Evolutionary conservation across 106 monocot species (phyloP), one percentile per base, ranked within the genome.

Genomic region (Alisma plantagoaquatica): DNA sequence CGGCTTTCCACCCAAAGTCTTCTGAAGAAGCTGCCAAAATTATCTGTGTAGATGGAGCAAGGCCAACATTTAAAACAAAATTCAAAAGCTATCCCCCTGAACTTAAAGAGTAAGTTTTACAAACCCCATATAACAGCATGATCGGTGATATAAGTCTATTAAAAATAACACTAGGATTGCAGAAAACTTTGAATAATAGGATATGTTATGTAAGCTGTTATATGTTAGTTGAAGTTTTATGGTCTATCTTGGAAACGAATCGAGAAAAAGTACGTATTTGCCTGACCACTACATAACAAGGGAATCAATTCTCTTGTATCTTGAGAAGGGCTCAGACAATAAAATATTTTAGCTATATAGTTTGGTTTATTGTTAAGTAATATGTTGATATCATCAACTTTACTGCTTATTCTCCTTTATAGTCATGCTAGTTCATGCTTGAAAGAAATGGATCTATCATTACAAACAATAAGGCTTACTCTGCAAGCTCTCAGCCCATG

Each of bases 11-110:
- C 51, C 78, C 78, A 33, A 89, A 71, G 45, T 0, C 71, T 33
- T 65, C 81, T 22, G 64, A 78, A 66, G 84, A 84, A 14, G 75
- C 71, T 62, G 60, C 71, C 11, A 81, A 77, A 41, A 54, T 81
- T 73, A 78, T 96, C 47, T 89, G 81, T 61, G 60, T 89, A 41
- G 73, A 89, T 63, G 84, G 96, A 59, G 28, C 67, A 57, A 75
- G 96, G 42, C 88, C 96, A 52, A 61, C 63, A 49, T 64, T 96
- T 15, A 96, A 76, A 70, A 74, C 68, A 35, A 84, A 76, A 73
- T 59, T 70, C 43, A 96, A 80, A 70, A 66, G 63, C 55, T 75
- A 62, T 68, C 66, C 70, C 53, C 29, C 58, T 32, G 83, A 83
- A 19, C 63, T 87, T 41, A 80, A 74, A 43, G 83, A 94, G 93